Base-by-base conservation (phyloP, 1,139 yeast species). In the Eremothecium sinecaudum region DNA sequence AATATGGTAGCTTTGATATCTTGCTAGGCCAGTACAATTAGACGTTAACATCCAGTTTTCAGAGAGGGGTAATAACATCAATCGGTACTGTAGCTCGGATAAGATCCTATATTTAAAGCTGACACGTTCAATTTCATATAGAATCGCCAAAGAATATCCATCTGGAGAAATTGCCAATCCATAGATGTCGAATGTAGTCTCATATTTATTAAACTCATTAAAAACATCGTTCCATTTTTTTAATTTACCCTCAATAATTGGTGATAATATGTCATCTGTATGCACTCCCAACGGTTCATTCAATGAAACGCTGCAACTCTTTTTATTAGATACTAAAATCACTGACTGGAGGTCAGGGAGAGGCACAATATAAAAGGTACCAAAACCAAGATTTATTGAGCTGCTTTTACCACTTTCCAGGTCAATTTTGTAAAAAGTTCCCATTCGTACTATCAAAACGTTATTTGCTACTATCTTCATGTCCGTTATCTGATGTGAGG, bases 1-100 rank as follows among this genome's bases (percentile, higher is more conserved):
- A 2, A 61, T 45, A 16, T 51, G 51, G 32, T 48, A 61, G 18
- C 56, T 56, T 38, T 61, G 66, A 34, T 53, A 62, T 45, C 58
- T 48, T 2, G 64, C 61, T 21, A 62, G 37, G 2, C 59, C 60
- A 18, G 47, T 31, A 2, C 63, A 51, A 2, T 48, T 39, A 5
- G 45, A 43, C 2, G 48, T 36, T 6, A 45, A 33, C 7, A 33
- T 22, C 56, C 61, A 57, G 15, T 41, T 33, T 5, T 46, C 44
- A 27, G 41, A 37, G 19, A 59, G 30, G 2, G 62, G 58, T 1
- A 62, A 35, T 29, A 61, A 54, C 5, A 50, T 45, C 2, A 62
- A 38, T 23, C 50, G 47, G 33, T 47, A 53, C 2, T 45, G 44
- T 11, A 48, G 48, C 31, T 59, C 60, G 2, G 66, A 59, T 0